Evolutionary conservation across 2,329 filamentous ascomycete genomes (phyloP).

Genomic region (Plenodomus tracheiphilus): DNA sequence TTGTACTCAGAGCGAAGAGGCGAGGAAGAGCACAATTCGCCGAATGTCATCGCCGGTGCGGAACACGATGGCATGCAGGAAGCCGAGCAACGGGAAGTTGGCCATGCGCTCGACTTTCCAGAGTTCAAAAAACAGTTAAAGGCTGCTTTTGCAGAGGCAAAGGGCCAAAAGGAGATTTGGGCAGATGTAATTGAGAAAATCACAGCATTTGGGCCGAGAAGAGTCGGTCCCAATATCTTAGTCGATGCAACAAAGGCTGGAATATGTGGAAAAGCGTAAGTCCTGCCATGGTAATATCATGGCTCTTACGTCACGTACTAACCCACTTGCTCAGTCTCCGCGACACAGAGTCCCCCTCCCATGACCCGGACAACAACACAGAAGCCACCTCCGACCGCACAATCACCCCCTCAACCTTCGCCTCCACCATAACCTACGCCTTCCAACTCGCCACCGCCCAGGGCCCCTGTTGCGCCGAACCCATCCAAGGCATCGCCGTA

Average conservation of each 20-base stretch:
- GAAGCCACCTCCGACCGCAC: slow-evolving; percentile 16
- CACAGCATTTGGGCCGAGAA: slow-evolving; percentile 83
- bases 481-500: slow-evolving; percentile 89
- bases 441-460: slow-evolving; percentile 91
- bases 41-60: slow-evolving; percentile 51
- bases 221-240: slow-evolving; percentile 85
- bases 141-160: slow-evolving; percentile 68
- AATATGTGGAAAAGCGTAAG: slow-evolving; percentile 73
- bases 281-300: slow-evolving; percentile 10
- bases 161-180: slow-evolving; percentile 77
- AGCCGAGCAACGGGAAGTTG: slow-evolving; percentile 58
- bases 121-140: slow-evolving; percentile 79
- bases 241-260: slow-evolving; percentile 77
- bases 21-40: slow-evolving; percentile 44
- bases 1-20: slow-evolving; percentile 73
- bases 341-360: slow-evolving; percentile 37
- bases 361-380: slow-evolving; percentile 27
- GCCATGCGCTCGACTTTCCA: slow-evolving; percentile 66
- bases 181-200: slow-evolving; percentile 76
- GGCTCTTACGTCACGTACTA: too few relatives aligned
- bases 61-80: slow-evolving; percentile 53
- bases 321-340: slow-evolving; percentile 23
- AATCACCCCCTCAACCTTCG: slow-evolving; percentile 68
- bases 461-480: slow-evolving; percentile 89
- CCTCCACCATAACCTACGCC: slow-evolving; percentile 88